These are phyloP conservation scores for Kodamaea sagamina DNA, from an alignment of 805 yeast genomes.

Conservation along the genomic window DNA sequence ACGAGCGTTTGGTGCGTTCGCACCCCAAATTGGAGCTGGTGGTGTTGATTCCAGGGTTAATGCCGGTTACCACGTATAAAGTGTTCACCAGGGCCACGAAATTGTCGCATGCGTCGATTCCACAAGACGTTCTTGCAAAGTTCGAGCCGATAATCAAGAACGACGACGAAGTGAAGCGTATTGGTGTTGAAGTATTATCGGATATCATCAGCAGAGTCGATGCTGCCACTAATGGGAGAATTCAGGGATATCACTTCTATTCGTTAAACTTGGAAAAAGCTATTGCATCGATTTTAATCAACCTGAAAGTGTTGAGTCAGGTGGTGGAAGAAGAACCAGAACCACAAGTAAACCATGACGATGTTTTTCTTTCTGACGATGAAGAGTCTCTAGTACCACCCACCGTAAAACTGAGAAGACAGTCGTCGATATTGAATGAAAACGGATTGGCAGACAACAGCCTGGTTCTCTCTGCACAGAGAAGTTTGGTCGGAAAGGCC, in stretches of 20 bases:
- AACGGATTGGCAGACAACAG: conserved; percentile 34
- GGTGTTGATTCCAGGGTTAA: conserved; percentile 80
- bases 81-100: conserved; percentile 87
- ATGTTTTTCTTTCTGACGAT: conserved; percentile 44
- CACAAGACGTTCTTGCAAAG: conserved; percentile 50
- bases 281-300: conserved; percentile 77
- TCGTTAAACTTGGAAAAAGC: conserved; percentile 91
- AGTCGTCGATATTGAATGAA: conserved; percentile 41
- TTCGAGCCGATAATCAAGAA: conserved; percentile 59
- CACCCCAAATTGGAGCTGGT: conserved; percentile 45
- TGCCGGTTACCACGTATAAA: conserved; percentile 86
- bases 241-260: conserved; percentile 90
- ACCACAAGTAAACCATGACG: conserved; percentile 24
- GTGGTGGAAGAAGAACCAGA: conserved; percentile 34
- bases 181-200: conserved; percentile 75
- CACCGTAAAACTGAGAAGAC: conserved; percentile 29
- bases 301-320: conserved; percentile 51
- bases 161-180: conserved; percentile 76
- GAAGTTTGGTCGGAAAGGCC: conserved; percentile 28
- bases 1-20: conserved; percentile 54
- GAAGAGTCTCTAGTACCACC: conserved; percentile 25
- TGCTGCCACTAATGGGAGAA: conserved; percentile 52
- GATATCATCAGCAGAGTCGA: conserved; percentile 63
- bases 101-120: conserved; percentile 83
- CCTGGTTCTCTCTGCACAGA: conserved; percentile 20